These are phyloP conservation scores for Macaranga tanarius DNA, from an alignment of 441 rosid species.

Conservation along the genomic window DNA sequence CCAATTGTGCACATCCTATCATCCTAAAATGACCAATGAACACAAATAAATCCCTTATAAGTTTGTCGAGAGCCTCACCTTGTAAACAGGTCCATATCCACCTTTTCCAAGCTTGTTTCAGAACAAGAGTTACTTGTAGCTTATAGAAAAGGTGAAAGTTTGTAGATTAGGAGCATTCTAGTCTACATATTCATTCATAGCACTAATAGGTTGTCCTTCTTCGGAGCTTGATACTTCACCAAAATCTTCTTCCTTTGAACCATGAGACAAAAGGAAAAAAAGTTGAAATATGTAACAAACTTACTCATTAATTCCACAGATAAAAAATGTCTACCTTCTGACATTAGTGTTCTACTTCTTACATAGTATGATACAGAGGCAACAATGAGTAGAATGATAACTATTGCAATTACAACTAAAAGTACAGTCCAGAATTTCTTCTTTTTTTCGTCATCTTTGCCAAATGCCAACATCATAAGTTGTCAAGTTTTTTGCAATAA, in stretches of 20 bases:
- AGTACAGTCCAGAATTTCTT: background rate
- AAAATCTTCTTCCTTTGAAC: background rate
- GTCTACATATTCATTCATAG: conserved; percentile 14
- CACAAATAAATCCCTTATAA: too few species aligned
- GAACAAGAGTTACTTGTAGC: too few species aligned
- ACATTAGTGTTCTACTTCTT: background rate
- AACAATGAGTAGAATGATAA: background rate
- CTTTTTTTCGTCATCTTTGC: background rate
- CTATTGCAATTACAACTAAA: background rate
- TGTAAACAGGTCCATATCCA: too few species aligned
- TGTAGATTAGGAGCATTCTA: background rate
- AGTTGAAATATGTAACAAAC: background rate
- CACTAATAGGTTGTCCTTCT: background rate
- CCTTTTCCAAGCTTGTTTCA: too few species aligned
- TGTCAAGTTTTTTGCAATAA: background rate
- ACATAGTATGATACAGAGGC: background rate
- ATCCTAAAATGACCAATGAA: too few species aligned
- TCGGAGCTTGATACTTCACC: background rate
- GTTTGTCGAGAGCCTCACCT: too few species aligned
- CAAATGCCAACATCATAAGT: background rate
- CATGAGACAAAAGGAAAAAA: background rate
- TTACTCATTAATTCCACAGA: too few species aligned
- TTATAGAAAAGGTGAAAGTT: too few species aligned
- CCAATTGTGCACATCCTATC: too few species aligned
- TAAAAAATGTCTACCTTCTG: background rate